Evolutionary conservation across 345 rosid genomes (phyloP).

Genomic region (Clarkia xantiana): DNA sequence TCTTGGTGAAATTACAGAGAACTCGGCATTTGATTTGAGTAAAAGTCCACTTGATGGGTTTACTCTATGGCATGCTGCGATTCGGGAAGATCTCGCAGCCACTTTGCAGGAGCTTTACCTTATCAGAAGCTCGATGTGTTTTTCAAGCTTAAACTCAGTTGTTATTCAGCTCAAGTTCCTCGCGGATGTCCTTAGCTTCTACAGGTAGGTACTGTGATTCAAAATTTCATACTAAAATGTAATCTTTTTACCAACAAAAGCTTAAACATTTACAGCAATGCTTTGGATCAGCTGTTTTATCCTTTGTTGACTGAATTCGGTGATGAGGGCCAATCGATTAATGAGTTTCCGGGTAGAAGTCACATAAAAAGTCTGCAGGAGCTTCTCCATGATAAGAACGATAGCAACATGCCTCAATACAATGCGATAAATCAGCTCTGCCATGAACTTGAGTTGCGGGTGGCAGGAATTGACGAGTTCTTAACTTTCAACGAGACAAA

Average conservation of each 20-base stretch:
- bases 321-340: slow-evolving; percentile 9
- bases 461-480: slow-evolving; percentile 21
- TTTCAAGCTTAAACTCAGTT: slow-evolving; percentile 20
- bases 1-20: slow-evolving; percentile 4
- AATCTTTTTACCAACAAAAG: not conserved
- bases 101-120: slow-evolving; percentile 30
- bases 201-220: slow-evolving; percentile 25
- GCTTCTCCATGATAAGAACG: slow-evolving; percentile 21
- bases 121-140: slow-evolving; percentile 21
- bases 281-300: slow-evolving; percentile 41
- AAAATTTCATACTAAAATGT: not conserved
- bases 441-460: slow-evolving; percentile 29
- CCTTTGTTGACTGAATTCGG: slow-evolving; percentile 29
- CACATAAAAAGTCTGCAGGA: slow-evolving; percentile 32
- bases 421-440: slow-evolving; percentile 30
- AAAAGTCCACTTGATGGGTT: slow-evolving; percentile 15
- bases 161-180: slow-evolving; percentile 46
- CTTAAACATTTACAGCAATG: slow-evolving; percentile 27
- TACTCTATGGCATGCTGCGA: slow-evolving; percentile 40
- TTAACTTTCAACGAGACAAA: slow-evolving; percentile 40
- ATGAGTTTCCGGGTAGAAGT: slow-evolving; percentile 16
- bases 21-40: slow-evolving; percentile 12
- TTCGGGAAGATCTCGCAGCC: slow-evolving; percentile 41
- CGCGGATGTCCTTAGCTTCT: slow-evolving; percentile 47
- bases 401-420: slow-evolving; percentile 9